These are phyloP conservation scores for Termitomyces sp. DNA, from an alignment of 768 basidiomycete genomes.

Conservation along the genomic window DNA sequence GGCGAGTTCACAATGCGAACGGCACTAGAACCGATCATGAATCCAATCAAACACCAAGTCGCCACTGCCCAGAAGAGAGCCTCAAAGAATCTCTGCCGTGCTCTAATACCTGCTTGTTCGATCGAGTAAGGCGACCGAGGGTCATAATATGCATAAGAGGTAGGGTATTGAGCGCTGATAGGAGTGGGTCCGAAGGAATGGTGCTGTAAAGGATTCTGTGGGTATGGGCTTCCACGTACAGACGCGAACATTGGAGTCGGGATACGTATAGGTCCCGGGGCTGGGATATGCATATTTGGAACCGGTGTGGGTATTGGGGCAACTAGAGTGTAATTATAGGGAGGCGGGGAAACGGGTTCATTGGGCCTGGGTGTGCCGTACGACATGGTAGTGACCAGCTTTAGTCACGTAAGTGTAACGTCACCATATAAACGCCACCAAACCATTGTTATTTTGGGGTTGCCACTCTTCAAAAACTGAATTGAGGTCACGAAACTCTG, in stretches of 20 bases:
- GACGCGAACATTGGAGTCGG: constrained; percentile 1
- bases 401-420: background rate
- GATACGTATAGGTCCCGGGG: background rate
- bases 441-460: too few species aligned
- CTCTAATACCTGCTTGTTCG: constrained; percentile 32
- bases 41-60: constrained; percentile 21
- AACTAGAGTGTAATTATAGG: constrained; percentile 2
- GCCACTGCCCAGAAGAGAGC: constrained; percentile 11
- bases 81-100: constrained; percentile 35
- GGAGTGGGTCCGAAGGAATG: constrained; percentile 38
- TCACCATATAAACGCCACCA: background rate
- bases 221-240: background rate
- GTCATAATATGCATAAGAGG: constrained; percentile 41
- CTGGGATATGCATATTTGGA: background rate
- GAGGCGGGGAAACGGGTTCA: constrained; percentile 3
- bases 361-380: background rate
- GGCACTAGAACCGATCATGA: constrained; percentile 23
- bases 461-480: too few species aligned
- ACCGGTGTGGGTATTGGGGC: background rate
- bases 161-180: constrained; percentile 30
- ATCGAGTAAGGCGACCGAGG: constrained; percentile 29
- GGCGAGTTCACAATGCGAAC: background rate
- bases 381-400: constrained; percentile 3
- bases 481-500: too few species aligned
- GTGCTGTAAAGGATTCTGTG: constrained; percentile 8